Evolutionary conservation across 768 basidiomycete genomes (phyloP), one percentile per base, ranked within the genome.

Genomic region (Sistotremastrum niveocremeum): DNA sequence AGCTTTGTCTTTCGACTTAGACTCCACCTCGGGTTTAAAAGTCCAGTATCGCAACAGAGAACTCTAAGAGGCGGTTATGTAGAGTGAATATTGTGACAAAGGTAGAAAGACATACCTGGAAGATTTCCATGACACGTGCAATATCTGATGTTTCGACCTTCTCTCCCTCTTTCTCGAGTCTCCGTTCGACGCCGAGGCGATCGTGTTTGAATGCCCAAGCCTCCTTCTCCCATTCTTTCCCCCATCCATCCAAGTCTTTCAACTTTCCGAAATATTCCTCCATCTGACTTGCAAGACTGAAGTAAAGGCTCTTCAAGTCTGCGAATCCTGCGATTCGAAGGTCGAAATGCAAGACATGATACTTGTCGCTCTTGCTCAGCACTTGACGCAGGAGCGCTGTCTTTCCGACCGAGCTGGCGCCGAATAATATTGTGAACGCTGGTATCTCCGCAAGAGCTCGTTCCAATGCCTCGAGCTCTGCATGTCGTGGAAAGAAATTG

Each of bases 151-250:
- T 84, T 59, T 73, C 77, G 47, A 89, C 71, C 46, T 59, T 59
- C 4, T 64, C 66, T 38, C 68, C 66, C 42, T 69, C 71, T 1
- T 67, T 61, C 30, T 66, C 68, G 11, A 55, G 9, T 35, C 82
- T 70, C 41, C 75, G 74, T 59, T 84, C 80, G 11, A 88, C 76
- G 41, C 69, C 77, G 9, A 81, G 58, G n/a, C 85, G 77, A 55
- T 86, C 83, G 47, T 87, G 78, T 82, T 83, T 89, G 72, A 89
- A 89, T 33, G 73, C 71, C 74, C 74, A 82, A 0, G 76, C 76
- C 51, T 85, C 84, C 57, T 67, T 81, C 61, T 79, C 76, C 50
- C 87, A 87, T 12, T 72, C 77, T 29, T 79, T 73, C 20, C 20
- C 20, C 49, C 79, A 81, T 0, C 86, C 85, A 12, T 71, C 69